Evolutionary conservation across 306 rosid species (phyloP), one percentile per base, ranked within the genome.

Genomic region (Rosa chinensis): DNA sequence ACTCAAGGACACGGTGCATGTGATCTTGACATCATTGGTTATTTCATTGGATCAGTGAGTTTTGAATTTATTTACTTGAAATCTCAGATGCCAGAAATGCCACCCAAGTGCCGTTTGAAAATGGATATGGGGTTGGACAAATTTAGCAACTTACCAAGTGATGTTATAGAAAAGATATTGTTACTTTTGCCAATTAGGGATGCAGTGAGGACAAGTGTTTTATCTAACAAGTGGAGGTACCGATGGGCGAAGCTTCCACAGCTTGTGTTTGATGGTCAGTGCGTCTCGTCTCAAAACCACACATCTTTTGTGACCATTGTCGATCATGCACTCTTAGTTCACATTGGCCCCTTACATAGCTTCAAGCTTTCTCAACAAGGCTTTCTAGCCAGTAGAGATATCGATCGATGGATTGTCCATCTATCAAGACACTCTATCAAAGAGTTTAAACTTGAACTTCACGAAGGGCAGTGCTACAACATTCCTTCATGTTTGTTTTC

Each of bases 251-350:
- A 40, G 79, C 75, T 87, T 32, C 89, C 89, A 6, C 77, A 73
- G 79, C 87, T 89, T 56, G 89, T 47, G 84, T 89, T 87, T 16
- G 89, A 85, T 72, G 59, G 47, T 10, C 77, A 73, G 58, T 84
- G 85, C 21, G 16, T 69, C 53, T 23, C 87, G 11, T 62, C 83
- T 9, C 83, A 64, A 69, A 86, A 87, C 73, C 75, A 49, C 72
- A 18, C 77, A 72, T 13, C 53, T 10, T 86, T 89, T 73, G 77
- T 76, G 23, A 82, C 77, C 58, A 77, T 78, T 56, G 66, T 87
- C 70, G 91, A 89, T 81, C 89, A 76, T 21, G 87, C 85, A 5
- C 89, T 87, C 63, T 78, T 89, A 77, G 89, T 89, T 63, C 93
- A 89, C 79, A 73, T 82, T 89, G 90, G 89, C 73, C 20, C 71